phyloP scores from a whole-genome alignment of 768 basidiomycete species.

The Termitomyces heimii region DNA sequence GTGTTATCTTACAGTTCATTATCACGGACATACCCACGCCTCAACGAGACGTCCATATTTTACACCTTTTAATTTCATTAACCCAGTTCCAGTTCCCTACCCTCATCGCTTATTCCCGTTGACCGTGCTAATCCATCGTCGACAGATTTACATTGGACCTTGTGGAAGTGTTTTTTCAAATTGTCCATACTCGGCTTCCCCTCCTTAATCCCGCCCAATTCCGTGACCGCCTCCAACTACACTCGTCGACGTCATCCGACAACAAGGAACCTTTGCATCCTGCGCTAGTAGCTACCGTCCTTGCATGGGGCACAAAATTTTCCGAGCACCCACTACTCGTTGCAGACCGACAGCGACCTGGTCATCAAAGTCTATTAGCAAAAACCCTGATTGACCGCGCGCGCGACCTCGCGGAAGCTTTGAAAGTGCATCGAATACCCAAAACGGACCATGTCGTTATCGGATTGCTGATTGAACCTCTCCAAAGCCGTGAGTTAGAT shows the following conservation, averaged over 20 bases:
- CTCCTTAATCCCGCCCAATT: slow-evolving; percentile 82
- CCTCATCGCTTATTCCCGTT: slow-evolving; percentile 9
- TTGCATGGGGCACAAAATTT: slow-evolving; percentile 92
- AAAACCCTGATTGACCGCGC: slow-evolving; percentile 75
- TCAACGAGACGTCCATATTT: slow-evolving; percentile 9
- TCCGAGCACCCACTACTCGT: slow-evolving; percentile 85
- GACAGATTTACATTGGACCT: slow-evolving; percentile 86
- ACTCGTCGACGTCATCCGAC: slow-evolving; percentile 23
- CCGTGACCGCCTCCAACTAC: slow-evolving; percentile 59
- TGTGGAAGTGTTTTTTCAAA: slow-evolving; percentile 92
- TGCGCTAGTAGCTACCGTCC: slow-evolving; percentile 76
- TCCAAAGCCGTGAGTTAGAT: slow-evolving; percentile 79
- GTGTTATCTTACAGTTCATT: slow-evolving; percentile 17
- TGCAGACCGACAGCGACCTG: slow-evolving; percentile 66
- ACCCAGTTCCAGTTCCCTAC: slow-evolving; percentile 9
- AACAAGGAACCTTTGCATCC: slow-evolving; percentile 52
- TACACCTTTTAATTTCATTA: slow-evolving; percentile 20
- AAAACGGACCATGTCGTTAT: slow-evolving; percentile 79
- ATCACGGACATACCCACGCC: slow-evolving; percentile 19
- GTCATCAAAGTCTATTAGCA: slow-evolving; percentile 71
- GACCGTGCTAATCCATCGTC: slow-evolving; percentile 11
- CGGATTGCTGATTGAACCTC: slow-evolving; percentile 72
- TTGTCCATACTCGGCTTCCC: slow-evolving; percentile 83
- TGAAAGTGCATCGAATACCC: slow-evolving; percentile 81
- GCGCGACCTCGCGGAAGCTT: slow-evolving; percentile 78